Conservation (phyloP, 1,284 basidiomycete genomes). For the Rhodotorula sp. region DNA sequence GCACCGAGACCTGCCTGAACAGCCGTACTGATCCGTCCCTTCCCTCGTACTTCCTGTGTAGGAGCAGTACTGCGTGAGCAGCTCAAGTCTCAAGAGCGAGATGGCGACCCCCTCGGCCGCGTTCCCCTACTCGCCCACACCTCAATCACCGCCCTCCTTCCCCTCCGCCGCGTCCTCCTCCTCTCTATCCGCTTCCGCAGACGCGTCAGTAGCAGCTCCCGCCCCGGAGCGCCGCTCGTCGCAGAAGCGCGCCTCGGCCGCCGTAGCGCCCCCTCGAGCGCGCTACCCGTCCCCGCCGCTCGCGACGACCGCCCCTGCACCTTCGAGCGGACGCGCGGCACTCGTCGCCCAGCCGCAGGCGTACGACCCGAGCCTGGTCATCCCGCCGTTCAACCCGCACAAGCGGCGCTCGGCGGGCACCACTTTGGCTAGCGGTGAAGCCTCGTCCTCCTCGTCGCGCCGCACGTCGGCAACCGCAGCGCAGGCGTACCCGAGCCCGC, state of each 20-base stretch:
- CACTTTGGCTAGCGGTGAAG: neutral
- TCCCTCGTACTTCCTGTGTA: no score
- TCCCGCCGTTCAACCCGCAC: slow-evolving; percentile 44
- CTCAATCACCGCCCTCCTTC: slow-evolving; percentile 5
- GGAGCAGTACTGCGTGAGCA: no score
- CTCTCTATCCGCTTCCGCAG: neutral
- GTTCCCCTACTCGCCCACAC: slow-evolving; percentile 25
- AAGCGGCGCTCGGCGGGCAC: slow-evolving; percentile 22
- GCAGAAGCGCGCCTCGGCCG: slow-evolving; percentile 29
- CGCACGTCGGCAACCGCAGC: slow-evolving; percentile 1
- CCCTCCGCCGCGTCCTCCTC: neutral
- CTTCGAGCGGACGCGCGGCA: neutral
- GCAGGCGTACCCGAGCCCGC: slow-evolving; percentile 8
- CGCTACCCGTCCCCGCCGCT: slow-evolving; percentile 34
- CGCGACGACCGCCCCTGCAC: neutral
- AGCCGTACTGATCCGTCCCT: no score
- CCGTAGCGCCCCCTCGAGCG: neutral
- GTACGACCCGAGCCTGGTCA: slow-evolving; percentile 37
- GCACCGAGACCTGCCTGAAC: no score
- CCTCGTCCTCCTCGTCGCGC: neutral
- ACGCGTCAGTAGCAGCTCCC: neutral
- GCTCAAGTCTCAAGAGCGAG: no score
- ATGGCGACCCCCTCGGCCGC: slow-evolving; percentile 29
- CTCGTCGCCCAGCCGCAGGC: slow-evolving; percentile 2
- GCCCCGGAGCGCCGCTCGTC: slow-evolving; percentile 16